Conservation (phyloP, 2,329 filamentous ascomycete species). For the Colletotrichum godetiae region DNA sequence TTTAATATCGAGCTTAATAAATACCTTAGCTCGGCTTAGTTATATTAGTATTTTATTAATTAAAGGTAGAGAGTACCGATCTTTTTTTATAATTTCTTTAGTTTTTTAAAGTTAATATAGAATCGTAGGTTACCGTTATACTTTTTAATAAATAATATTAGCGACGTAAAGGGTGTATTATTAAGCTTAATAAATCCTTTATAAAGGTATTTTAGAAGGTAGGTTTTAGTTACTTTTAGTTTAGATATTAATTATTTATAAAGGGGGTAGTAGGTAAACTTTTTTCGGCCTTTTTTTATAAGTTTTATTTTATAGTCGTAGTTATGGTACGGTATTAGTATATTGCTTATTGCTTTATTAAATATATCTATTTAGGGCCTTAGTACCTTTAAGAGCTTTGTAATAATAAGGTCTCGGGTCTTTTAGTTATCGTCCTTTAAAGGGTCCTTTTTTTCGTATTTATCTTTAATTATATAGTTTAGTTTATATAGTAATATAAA, state of each 20-base stretch:
- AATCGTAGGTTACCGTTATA: neutral
- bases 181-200: neutral
- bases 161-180: neutral
- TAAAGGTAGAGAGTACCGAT: neutral
- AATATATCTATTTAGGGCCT: neutral
- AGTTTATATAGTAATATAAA: neutral
- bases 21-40: neutral
- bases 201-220: neutral
- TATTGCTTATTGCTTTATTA: neutral
- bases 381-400: neutral
- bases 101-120: neutral
- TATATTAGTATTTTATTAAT: neutral
- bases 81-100: neutral
- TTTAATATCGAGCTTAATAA: neutral
- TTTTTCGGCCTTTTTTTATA: neutral
- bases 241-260: neutral
- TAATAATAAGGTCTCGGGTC: neutral
- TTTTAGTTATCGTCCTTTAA: neutral
- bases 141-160: neutral
- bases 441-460: neutral
- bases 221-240: neutral
- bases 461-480: neutral
- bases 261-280: neutral
- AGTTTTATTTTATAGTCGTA: neutral
- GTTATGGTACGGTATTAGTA: accelerated